These are phyloP conservation scores for Aspergillus biplanus DNA, from an alignment of 495 filamentous ascomycete species.

Conservation along the genomic window DNA sequence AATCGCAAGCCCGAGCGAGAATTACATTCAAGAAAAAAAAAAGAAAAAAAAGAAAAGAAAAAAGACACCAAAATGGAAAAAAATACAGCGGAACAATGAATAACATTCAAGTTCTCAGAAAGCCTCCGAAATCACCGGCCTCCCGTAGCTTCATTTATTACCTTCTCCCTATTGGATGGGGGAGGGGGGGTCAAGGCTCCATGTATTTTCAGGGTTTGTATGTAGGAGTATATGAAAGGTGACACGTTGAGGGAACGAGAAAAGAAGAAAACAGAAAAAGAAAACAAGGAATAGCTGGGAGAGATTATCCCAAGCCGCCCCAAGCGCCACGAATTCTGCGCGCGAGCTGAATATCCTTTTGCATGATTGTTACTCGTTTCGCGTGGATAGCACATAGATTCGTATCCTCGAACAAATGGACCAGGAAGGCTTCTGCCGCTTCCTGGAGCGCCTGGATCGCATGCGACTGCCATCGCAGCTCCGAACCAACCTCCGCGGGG, in stretches of 20 bases:
- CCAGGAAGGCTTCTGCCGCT: slow-evolving; percentile 87
- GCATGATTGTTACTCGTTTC: slow-evolving; percentile 96
- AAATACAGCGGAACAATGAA: not conserved
- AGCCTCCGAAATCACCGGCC: no score
- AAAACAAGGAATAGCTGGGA: not conserved
- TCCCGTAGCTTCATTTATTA: no score
- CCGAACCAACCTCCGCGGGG: slow-evolving; percentile 51
- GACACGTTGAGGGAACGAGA: not conserved
- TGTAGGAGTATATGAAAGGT: slow-evolving; percentile 6
- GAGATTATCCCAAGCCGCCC: slow-evolving; percentile 60
- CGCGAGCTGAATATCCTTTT: slow-evolving; percentile 92
- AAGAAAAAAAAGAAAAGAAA: slow-evolving; percentile 7
- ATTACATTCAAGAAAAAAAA: not conserved
- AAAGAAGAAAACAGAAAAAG: slow-evolving; percentile 15
- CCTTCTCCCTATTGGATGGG: no score
- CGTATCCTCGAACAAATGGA: slow-evolving; percentile 93
- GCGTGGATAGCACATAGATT: slow-evolving; percentile 96
- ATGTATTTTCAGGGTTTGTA: no score
- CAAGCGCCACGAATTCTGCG: slow-evolving; percentile 77
- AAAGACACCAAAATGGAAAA: slow-evolving; percentile 3
- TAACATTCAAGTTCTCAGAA: no score
- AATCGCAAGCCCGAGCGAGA: slow-evolving; percentile 5
- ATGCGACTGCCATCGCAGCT: slow-evolving; percentile 89
- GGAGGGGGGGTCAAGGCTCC: no score
- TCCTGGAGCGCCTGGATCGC: slow-evolving; percentile 91